These are phyloP conservation scores for Mucor racemosus DNA, from an alignment of 371 early-diverging fungal genomes.

Conservation along the genomic window DNA sequence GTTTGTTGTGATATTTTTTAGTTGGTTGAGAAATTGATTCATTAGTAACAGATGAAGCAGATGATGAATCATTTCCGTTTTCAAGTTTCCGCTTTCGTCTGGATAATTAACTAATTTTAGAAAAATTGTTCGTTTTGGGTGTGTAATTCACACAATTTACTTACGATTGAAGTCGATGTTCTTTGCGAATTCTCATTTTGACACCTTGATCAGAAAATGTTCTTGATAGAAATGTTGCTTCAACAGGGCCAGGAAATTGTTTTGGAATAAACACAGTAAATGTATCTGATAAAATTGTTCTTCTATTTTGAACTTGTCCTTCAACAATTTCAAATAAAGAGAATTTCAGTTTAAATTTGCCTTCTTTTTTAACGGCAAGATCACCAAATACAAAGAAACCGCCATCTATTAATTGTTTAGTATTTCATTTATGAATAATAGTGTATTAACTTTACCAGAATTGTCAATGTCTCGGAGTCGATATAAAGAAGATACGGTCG, in stretches of 20 bases:
- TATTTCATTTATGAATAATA: not conserved
- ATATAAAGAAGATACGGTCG: constrained; percentile 84
- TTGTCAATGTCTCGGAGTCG: constrained; percentile 79
- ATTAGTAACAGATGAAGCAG: constrained; percentile 1
- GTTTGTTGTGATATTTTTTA: constrained; percentile 7
- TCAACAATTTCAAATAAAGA: constrained; percentile 77
- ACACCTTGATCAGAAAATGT: constrained; percentile 92
- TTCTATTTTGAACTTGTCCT: constrained; percentile 68
- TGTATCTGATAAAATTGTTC: constrained; percentile 66
- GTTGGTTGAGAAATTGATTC: not conserved
- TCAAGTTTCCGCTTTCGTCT: constrained; percentile 24
- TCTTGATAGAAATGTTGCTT: constrained; percentile 82
- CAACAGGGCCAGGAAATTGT: constrained; percentile 87
- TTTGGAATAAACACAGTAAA: constrained; percentile 86
- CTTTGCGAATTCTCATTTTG: constrained; percentile 84
- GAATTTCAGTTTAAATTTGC: constrained; percentile 82
- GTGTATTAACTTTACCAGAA: constrained; percentile 28
- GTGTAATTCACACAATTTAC: not conserved
- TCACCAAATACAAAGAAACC: constrained; percentile 97
- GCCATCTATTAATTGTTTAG: constrained; percentile 57
- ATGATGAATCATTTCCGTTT: not conserved
- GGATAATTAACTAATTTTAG: not conserved
- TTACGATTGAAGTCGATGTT: constrained; percentile 38
- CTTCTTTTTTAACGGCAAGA: constrained; percentile 84
- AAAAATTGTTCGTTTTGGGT: not conserved